These are phyloP conservation scores for Penicillium lagena DNA, from an alignment of 495 filamentous ascomycete genomes.

Conservation along the genomic window DNA sequence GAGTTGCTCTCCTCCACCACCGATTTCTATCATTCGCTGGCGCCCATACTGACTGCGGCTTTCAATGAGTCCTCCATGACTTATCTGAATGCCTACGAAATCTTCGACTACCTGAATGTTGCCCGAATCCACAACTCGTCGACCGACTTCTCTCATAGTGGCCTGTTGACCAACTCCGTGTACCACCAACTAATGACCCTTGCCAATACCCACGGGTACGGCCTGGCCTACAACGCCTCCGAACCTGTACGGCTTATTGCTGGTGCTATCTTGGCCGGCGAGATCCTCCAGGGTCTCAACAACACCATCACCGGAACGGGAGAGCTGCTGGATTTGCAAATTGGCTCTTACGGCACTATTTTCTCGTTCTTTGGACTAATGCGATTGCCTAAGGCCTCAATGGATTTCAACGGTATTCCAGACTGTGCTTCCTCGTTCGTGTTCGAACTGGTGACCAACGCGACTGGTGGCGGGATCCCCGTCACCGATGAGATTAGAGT, in stretches of 20 bases:
- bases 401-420: slow-evolving; percentile 40
- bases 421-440: slow-evolving; percentile 47
- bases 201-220: slow-evolving; percentile 44
- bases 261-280: slow-evolving; percentile 39
- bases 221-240: slow-evolving; percentile 45
- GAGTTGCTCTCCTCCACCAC: slow-evolving; percentile 44
- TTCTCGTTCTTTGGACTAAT: slow-evolving; percentile 45
- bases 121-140: slow-evolving; percentile 46
- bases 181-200: slow-evolving; percentile 35
- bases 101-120: slow-evolving; percentile 51
- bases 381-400: slow-evolving; percentile 27
- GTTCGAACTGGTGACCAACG: slow-evolving; percentile 44
- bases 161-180: slow-evolving; percentile 24
- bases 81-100: slow-evolving; percentile 69
- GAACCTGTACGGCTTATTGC: slow-evolving; percentile 42
- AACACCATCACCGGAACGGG: slow-evolving; percentile 30
- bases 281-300: slow-evolving; percentile 38
- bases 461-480: slow-evolving; percentile 30
- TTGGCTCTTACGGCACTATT: slow-evolving; percentile 44
- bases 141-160: slow-evolving; percentile 21
- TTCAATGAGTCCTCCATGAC: slow-evolving; percentile 46
- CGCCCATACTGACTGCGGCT: slow-evolving; percentile 54
- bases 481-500: slow-evolving; percentile 27
- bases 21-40: slow-evolving; percentile 57
- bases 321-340: slow-evolving; percentile 31